Conservation (phyloP, 352 stramenopile species). For the Phytophthora lateralis region DNA sequence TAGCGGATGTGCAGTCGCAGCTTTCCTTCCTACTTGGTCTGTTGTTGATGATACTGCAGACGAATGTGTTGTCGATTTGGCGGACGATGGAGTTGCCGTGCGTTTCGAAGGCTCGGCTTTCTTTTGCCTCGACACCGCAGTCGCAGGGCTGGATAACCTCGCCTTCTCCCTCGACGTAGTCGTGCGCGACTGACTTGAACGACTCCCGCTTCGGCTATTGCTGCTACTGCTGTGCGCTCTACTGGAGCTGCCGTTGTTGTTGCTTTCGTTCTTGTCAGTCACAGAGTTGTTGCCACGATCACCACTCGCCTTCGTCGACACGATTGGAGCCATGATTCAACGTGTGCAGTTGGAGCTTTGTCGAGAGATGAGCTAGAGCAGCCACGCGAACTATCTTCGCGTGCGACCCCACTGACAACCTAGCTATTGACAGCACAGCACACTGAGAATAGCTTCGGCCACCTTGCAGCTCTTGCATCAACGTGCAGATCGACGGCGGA, state of each 20-base stretch:
- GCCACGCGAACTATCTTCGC: not conserved
- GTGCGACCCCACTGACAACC: not conserved
- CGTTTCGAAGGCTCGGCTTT: slow-evolving; percentile 21
- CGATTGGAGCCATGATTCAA: slow-evolving; percentile 25
- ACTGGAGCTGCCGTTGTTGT: slow-evolving; percentile 19
- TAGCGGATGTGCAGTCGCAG: slow-evolving; percentile 34
- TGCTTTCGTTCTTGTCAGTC: no score
- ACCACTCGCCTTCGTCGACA: slow-evolving; percentile 7
- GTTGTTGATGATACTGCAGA: slow-evolving; percentile 1
- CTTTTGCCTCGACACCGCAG: slow-evolving; percentile 13
- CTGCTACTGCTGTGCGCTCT: slow-evolving; percentile 5
- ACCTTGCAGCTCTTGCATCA: slow-evolving; percentile 2
- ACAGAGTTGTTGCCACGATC: slow-evolving; percentile 28
- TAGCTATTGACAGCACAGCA: slow-evolving; percentile 27
- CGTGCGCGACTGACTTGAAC: slow-evolving; percentile 16
- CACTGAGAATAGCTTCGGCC: slow-evolving; percentile 12
- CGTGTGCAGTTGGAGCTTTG: not conserved
- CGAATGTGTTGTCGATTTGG: slow-evolving; percentile 14
- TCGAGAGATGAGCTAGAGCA: slow-evolving; percentile 10
- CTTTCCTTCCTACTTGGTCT: slow-evolving; percentile 24
- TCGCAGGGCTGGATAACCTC: slow-evolving; percentile 10
- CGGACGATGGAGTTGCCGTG: slow-evolving; percentile 8
- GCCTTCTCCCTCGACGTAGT: slow-evolving; percentile 24
- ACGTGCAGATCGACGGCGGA: slow-evolving; percentile 3
- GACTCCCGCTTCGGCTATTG: slow-evolving; percentile 20